Conservation (phyloP, 1,139 yeast genomes). For the Casaregolazyma suthepensis region DNA sequence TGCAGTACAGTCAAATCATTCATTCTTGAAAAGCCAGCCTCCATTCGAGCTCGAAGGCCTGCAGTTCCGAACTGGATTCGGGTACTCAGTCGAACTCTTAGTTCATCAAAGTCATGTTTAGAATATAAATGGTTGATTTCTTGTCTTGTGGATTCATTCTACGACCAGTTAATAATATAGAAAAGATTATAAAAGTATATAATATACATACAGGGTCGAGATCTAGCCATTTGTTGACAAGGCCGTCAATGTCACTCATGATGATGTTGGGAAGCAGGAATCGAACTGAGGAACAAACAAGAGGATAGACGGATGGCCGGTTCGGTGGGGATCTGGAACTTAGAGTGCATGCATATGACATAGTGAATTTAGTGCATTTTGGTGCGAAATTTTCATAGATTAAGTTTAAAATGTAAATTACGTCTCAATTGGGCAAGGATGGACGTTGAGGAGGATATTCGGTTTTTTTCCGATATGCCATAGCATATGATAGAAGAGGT, state of each 20-base stretch:
- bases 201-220: slow-evolving; percentile 35
- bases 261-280: background rate
- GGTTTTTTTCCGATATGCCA: background rate
- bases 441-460: background rate
- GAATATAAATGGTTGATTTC: slow-evolving; percentile 50
- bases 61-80: slow-evolving; percentile 91
- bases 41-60: slow-evolving; percentile 81
- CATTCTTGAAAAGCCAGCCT: slow-evolving; percentile 85
- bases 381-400: too few species aligned
- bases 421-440: background rate
- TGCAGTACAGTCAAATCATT: slow-evolving; percentile 85
- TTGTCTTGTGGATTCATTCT: slow-evolving; percentile 48
- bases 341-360: too few species aligned
- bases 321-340: too few species aligned
- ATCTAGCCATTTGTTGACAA: slow-evolving; percentile 47
- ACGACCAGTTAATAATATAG: background rate
- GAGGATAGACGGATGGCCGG: background rate
- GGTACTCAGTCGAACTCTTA: slow-evolving; percentile 45
- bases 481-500: background rate
- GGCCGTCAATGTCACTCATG: slow-evolving; percentile 26
- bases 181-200: background rate
- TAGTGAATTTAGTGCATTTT: background rate
- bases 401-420: background rate
- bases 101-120: slow-evolving; percentile 37
- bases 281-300: background rate